Percentiles rank a stretch among this genome's conserved stretches.
Evolutionary conservation across 768 basidiomycete species (phyloP).

Genomic region (Mycena crocata): DNA sequence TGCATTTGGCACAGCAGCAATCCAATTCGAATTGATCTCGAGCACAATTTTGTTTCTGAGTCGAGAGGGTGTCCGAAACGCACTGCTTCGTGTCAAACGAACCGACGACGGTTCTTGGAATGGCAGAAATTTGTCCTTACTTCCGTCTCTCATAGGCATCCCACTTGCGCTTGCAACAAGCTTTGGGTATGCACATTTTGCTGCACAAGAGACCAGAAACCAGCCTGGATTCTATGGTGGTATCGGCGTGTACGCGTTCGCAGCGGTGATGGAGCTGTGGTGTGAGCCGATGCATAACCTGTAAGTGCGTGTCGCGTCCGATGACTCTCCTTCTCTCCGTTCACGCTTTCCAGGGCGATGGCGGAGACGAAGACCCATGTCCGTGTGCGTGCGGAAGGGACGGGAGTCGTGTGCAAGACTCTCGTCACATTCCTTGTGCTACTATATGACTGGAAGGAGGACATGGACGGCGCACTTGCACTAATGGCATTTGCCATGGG

Average conservation of each 20-base stretch:
- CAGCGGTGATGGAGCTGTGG: constrained; percentile 81
- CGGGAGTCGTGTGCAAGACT: constrained; percentile 81
- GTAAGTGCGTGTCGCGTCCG: constrained; percentile 50
- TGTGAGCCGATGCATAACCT: constrained; percentile 87
- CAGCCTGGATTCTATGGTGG: constrained; percentile 77
- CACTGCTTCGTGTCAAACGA: constrained; percentile 71
- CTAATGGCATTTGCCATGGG: constrained; percentile 90
- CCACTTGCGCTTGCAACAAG: constrained; percentile 69
- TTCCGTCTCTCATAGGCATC: constrained; percentile 78
- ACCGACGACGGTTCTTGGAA: constrained; percentile 36
- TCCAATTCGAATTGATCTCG: constrained; percentile 93
- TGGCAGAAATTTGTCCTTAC: constrained; percentile 61
- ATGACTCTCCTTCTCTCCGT: neutral
- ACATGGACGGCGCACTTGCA: constrained; percentile 56
- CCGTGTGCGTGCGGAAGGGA: constrained; percentile 88
- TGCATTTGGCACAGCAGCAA: constrained; percentile 89
- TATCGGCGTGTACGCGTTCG: constrained; percentile 75
- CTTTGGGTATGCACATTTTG: constrained; percentile 63
- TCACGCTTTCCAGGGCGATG: constrained; percentile 67
- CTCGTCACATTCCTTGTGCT: constrained; percentile 77
- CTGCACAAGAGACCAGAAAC: constrained; percentile 62
- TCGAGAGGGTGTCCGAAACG: constrained; percentile 92
- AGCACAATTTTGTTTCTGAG: constrained; percentile 93
- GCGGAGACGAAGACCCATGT: constrained; percentile 72
- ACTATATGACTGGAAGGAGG: constrained; percentile 55